phyloP scores from a whole-genome alignment of 78 protist genomes.

The Diacronema lutheri region DNA sequence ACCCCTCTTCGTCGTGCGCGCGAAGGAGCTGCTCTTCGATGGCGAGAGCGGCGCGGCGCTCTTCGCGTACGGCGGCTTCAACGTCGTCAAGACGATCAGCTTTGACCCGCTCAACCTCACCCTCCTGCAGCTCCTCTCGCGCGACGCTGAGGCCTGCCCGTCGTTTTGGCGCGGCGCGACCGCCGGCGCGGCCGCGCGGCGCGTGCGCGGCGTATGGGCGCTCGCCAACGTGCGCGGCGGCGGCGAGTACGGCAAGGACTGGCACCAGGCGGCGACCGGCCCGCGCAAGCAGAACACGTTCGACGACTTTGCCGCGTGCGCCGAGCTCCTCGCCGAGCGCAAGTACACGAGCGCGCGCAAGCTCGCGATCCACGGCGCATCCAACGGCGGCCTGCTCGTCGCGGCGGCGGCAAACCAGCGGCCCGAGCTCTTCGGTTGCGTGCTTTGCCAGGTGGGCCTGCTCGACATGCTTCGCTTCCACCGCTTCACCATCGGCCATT shows the following conservation, averaged over 20 bases:
- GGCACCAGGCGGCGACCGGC: constrained; percentile 83
- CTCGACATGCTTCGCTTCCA: constrained; percentile 89
- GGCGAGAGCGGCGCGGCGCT: neutral
- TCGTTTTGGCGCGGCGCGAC: neutral
- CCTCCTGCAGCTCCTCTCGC: neutral
- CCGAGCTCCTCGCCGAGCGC: constrained; percentile 52
- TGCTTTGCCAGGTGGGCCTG: constrained; percentile 61
- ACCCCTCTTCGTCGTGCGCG: neutral
- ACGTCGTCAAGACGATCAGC: constrained; percentile 19
- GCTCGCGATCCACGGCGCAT: constrained; percentile 78
- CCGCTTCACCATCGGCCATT: constrained; percentile 81
- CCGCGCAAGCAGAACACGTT: constrained; percentile 70
- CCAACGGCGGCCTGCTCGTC: constrained; percentile 89
- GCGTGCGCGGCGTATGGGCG: constrained; percentile 61
- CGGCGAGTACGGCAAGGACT: constrained; percentile 86
- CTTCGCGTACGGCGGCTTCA: constrained; percentile 91
- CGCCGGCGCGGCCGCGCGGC: neutral
- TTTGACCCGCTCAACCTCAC: constrained; percentile 24
- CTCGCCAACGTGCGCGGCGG: constrained; percentile 92
- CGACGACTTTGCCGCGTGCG: constrained; percentile 76
- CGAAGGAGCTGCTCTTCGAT: neutral
- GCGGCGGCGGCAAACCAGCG: constrained; percentile 78
- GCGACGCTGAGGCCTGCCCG: neutral
- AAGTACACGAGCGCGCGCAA: neutral
- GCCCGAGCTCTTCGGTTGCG: constrained; percentile 79